Conservation (phyloP, 441 rosid genomes). For the Croton laevigatus region DNA sequence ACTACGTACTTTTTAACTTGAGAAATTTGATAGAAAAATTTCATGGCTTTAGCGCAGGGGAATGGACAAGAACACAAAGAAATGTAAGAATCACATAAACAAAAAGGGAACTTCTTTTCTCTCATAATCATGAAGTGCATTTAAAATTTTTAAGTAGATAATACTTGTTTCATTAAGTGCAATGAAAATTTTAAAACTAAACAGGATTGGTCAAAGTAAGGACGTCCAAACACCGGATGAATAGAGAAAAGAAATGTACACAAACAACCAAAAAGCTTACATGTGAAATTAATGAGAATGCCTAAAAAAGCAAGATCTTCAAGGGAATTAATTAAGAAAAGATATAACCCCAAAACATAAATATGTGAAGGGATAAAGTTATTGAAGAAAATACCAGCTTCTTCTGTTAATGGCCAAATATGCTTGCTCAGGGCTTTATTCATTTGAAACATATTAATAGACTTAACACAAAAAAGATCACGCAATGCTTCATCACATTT, state of each 20-base stretch:
- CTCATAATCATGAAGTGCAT: not conserved
- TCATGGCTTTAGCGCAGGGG: not conserved
- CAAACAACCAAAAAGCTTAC: not conserved
- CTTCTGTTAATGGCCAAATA: slow-evolving; percentile 49
- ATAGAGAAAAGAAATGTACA: not conserved
- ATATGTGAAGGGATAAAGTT: slow-evolving; percentile 1
- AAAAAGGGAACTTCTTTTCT: not conserved
- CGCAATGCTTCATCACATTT: slow-evolving; percentile 45
- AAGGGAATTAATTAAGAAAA: not conserved
- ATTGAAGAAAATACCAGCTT: slow-evolving; percentile 35
- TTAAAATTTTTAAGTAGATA: too few species aligned
- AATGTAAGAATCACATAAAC: not conserved
- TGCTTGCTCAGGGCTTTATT: slow-evolving; percentile 56
- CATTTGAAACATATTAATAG: slow-evolving; percentile 66
- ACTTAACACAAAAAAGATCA: slow-evolving; percentile 42
- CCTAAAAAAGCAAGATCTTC: not conserved
- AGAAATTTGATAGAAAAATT: not conserved
- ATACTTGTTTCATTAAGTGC: not conserved
- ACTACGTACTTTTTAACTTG: not conserved
- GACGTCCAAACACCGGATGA: not conserved
- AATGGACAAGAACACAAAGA: not conserved
- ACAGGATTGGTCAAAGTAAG: not conserved
- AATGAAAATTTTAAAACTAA: not conserved
- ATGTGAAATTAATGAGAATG: not conserved
- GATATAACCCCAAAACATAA: not conserved